Percentiles rank a stretch among this genome's conserved stretches.
These are phyloP conservation scores for Castanea sativa DNA, from an alignment of 306 rosid genomes.

Conservation along the genomic window DNA sequence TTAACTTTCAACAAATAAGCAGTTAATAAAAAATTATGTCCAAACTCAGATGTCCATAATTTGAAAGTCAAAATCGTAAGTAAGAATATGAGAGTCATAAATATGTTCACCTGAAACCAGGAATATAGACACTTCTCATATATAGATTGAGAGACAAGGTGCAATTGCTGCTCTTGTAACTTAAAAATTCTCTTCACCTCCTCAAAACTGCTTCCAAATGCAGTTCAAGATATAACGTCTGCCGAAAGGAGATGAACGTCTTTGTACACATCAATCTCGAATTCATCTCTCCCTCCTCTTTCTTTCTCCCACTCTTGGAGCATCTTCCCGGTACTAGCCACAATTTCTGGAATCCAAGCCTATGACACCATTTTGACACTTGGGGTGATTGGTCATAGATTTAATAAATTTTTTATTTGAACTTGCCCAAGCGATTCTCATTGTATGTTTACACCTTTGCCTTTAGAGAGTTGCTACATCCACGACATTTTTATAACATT, in stretches of 20 bases:
- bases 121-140: constrained; percentile 41
- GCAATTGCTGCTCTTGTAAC: constrained; percentile 41
- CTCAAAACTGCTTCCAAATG: constrained; percentile 58
- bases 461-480: too few relatives aligned
- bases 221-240: constrained; percentile 46
- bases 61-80: too few relatives aligned
- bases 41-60: too few relatives aligned
- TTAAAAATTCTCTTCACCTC: constrained; percentile 50
- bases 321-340: constrained; percentile 28
- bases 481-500: too few relatives aligned
- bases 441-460: too few relatives aligned
- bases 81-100: neutral
- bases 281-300: constrained; percentile 37
- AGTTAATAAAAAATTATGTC: too few relatives aligned
- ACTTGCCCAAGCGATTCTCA: too few relatives aligned
- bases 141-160: constrained; percentile 21
- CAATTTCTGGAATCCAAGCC: constrained; percentile 51
- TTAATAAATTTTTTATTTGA: too few relatives aligned
- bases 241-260: constrained; percentile 36
- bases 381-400: too few relatives aligned
- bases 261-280: constrained; percentile 48
- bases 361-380: neutral
- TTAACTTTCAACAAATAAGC: too few relatives aligned
- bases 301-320: constrained; percentile 41
- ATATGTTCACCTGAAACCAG: constrained; percentile 44